phyloP scores from a whole-genome alignment of 164 flowering plant genomes.

The Echeveria elegans region DNA sequence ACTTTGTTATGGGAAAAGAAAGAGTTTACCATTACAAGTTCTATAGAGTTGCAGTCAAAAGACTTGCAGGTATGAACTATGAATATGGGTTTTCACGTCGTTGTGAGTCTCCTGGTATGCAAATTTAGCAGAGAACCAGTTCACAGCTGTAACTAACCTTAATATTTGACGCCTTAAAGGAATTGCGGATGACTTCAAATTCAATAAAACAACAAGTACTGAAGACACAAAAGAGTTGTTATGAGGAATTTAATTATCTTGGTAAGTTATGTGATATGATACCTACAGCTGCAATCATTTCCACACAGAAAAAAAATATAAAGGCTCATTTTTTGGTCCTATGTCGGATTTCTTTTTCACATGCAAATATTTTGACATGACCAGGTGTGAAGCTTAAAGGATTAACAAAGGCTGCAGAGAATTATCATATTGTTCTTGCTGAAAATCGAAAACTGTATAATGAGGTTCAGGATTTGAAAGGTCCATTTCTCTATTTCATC shows the following conservation, averaged over 20 bases:
- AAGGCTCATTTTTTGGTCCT: neutral
- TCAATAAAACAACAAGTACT: conserved; percentile 56
- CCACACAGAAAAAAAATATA: neutral
- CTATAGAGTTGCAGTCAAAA: conserved; percentile 26
- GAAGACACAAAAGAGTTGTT: conserved; percentile 33
- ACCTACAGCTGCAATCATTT: neutral
- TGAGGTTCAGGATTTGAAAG: conserved; percentile 96
- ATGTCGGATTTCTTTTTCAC: neutral
- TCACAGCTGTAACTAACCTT: conserved; percentile 2
- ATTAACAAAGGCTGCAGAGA: conserved; percentile 64
- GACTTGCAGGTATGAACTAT: conserved; percentile 44
- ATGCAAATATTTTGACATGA: neutral
- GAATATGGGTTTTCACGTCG: neutral
- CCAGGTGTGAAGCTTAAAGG: conserved; percentile 67
- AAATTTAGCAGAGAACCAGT: neutral
- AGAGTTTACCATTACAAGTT: neutral
- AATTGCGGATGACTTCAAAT: conserved; percentile 41
- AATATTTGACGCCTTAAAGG: conserved; percentile 30
- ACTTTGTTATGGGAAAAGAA: conserved; percentile 10
- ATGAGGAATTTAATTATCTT: conserved; percentile 49
- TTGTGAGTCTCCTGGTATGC: neutral
- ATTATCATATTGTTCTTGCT: conserved; percentile 68
- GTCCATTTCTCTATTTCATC: conserved; percentile 23
- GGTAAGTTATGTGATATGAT: conserved; percentile 32
- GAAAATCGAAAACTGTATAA: conserved; percentile 88